Evolutionary conservation across 805 yeast genomes (phyloP), one percentile per base, ranked within the genome.

Genomic region (Candida manassasensis): DNA sequence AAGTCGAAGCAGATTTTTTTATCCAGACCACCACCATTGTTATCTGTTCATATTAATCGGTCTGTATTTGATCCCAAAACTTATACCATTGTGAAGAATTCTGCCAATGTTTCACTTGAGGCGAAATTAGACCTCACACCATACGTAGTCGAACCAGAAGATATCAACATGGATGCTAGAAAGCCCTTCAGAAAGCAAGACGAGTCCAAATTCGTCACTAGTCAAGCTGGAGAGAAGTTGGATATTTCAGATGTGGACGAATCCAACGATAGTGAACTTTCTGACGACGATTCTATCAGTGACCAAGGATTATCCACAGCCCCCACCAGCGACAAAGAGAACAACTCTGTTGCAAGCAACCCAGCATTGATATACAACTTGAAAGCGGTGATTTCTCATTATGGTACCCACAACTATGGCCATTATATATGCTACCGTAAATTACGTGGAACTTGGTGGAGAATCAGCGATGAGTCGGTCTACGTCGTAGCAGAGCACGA

Each of bases 321-420:
- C 16, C 30, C 16, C 31, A 37, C 25, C 29, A 27, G 7, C 6
- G 17, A 13, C 15, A 11, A 29, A 33, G 17, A 25, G 21, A 6
- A 21, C 27, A n/a, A 10, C 18, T 6, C 13, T 12, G 14, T 11
- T 9, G 7, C 11, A 6, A n/a, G 6, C 19, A 14, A 61, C 39
- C 71, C 77, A 3, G 67, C 71, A 3, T 55, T 82, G 29, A 63
- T 71, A 3, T 90, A 90, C 56, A 71, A 78, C 26, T 69, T 90
- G 42, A 84, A 84, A 52, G 85, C 96, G 1, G 93, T 85, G 1
- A 84, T 90, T 29, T 80, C 90, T 1, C 98, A 90, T 58, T 89
- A 82, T 55, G 98, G 98, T 32, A 84, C 96, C 1, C 97, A 93
- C 49, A 88, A 90, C 49, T 93, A 87, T 55, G 98, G 98, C n/a